Evolutionary conservation across 345 rosid genomes (phyloP).

Genomic region (Arabidopsis thaliana): TAIR10.1 NC_003076.8:6711001-6711500

Average conservation of each 20-base stretch:
- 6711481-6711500: conserved; percentile 39
- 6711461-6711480: conserved; percentile 41
- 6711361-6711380: not conserved
- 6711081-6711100: conserved; percentile 85
- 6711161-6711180: not conserved
- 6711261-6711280: conserved; percentile 74
- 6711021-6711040: conserved; percentile 67
- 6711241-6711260: conserved; percentile 83
- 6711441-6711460: conserved; percentile 45
- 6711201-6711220: conserved; percentile 56
- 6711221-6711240: conserved; percentile 99
- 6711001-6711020: conserved; percentile 89
- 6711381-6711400: not conserved
- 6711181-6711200: conserved; percentile 19
- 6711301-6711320: conserved; percentile 85
- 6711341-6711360: conserved; percentile 5
- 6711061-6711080: conserved; percentile 90
- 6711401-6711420: conserved; percentile 1
- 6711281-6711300: conserved; percentile 82
- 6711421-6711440: conserved; percentile 51
- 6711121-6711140: conserved; percentile 89
- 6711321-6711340: not conserved
- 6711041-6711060: conserved; percentile 83
- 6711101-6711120: conserved; percentile 73
- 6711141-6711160: conserved; percentile 53